phyloP scores from a whole-genome alignment of 768 basidiomycete species.

The Tylopilus vinaceipallidus region DNA sequence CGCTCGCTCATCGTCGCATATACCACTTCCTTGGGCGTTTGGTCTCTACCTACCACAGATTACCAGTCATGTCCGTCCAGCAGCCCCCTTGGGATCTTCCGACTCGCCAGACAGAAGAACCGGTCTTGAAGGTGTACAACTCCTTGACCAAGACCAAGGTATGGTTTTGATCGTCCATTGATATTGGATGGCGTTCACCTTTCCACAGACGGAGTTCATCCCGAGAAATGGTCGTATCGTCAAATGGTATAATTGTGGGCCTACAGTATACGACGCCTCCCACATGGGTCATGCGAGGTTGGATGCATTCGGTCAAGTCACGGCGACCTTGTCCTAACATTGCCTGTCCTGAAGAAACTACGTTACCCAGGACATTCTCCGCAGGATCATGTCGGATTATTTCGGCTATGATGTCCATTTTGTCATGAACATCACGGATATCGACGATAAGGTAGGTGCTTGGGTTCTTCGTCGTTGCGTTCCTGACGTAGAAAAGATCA shows the following conservation, averaged over 20 bases:
- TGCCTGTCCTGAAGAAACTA: conserved; percentile 72
- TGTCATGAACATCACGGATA: conserved; percentile 99
- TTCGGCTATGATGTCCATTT: conserved; percentile 98
- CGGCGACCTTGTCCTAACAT: not conserved
- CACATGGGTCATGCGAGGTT: conserved; percentile 99
- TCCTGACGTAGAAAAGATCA: conserved; percentile 63
- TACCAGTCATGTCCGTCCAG: conserved; percentile 49
- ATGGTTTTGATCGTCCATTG: conserved; percentile 22
- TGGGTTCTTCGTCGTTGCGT: not conserved
- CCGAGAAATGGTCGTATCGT: conserved; percentile 67
- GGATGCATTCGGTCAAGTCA: not conserved
- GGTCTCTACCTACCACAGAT: conserved; percentile 3
- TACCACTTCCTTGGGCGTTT: conserved; percentile 2
- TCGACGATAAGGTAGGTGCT: conserved; percentile 90
- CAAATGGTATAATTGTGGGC: conserved; percentile 99
- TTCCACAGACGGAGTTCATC: conserved; percentile 68
- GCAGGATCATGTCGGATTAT: conserved; percentile 88
- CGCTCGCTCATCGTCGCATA: conserved; percentile 7
- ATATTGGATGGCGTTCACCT: conserved; percentile 8
- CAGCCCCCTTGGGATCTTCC: conserved; percentile 56
- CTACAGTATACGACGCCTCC: conserved; percentile 96
- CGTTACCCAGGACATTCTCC: conserved; percentile 30
- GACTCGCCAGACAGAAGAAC: conserved; percentile 38
- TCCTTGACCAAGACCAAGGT: conserved; percentile 92
- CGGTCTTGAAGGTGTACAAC: conserved; percentile 77